Base-by-base conservation (phyloP, 495 filamentous ascomycete species). In the Penicillium atrosanguineum region DNA sequence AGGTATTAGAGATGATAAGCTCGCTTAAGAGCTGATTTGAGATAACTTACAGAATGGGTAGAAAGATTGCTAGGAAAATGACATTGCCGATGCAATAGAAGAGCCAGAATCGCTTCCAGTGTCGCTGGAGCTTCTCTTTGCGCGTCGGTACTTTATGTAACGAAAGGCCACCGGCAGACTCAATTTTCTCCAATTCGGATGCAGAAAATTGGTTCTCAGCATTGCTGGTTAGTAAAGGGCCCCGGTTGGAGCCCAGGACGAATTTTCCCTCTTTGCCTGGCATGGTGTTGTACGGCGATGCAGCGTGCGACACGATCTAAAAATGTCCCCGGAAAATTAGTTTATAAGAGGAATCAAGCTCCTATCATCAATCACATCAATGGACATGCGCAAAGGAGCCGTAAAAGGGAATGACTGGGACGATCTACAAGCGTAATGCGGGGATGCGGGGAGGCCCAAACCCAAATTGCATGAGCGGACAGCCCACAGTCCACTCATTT, bases 81-180 rank as follows among this genome's bases (percentile, higher is more conserved):
- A 74, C 56, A 43, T 61, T 62, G 29, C 53, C 65, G 39, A 75
- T 57, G 20, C 61, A 46, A 71, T 74, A 74, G 44, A 67, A 55
- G 16, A 65, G 64, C 69, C 69, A 74, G 56, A 72, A 74, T 25
- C 71, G 60, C 14, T 59, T 61, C 56, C 68, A 74, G 51, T 74
- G 71, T 15, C 64, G 64, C 1, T 59, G 55, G 3, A 69, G 21
- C 20, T 51, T 66, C 39, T 69, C 52, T 4, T 42, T 52, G 0
- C 52, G 31, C 3, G 48, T 56, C 4, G 48, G 52, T 6, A 45
- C 52, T n/a, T 29, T 52, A 15, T 46, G 31, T 15, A 60, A 38
- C 7, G 53, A 60, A 3, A 55, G 39, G 2, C 52, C 53, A 4
- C 57, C 45, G 18, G 52, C 48, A 21, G 57, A 55, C 34, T 59